Percentiles rank a stretch among this genome's conserved stretches.
Evolutionary conservation across 2,329 filamentous ascomycete genomes (phyloP).

Genomic region (Clarireedia monteithiana): DNA sequence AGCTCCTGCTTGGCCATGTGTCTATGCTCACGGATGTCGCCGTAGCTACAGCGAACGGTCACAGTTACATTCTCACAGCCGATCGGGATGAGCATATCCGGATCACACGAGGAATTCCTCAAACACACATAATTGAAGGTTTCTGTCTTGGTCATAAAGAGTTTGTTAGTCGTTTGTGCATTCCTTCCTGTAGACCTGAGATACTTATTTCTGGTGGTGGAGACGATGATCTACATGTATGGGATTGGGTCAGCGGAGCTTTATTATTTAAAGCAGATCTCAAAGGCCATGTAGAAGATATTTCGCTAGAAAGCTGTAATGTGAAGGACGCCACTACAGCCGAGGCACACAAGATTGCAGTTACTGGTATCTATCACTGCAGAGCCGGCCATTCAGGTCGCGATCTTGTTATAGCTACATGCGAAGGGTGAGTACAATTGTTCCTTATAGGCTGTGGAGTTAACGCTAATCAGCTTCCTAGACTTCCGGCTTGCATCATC

Average conservation of each 20-base stretch:
- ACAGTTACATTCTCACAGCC: constrained; percentile 56
- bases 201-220: constrained; percentile 80
- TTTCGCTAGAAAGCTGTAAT: constrained; percentile 14
- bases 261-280: constrained; percentile 49
- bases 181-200: constrained; percentile 48
- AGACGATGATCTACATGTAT: constrained; percentile 69
- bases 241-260: constrained; percentile 59
- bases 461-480: constrained; percentile 24
- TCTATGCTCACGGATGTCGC: constrained; percentile 81
- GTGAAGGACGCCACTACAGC: not conserved
- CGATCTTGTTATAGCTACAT: constrained; percentile 43
- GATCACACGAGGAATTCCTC: constrained; percentile 71
- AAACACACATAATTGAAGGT: constrained; percentile 79
- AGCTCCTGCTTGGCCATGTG: constrained; percentile 82
- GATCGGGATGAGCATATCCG: constrained; percentile 82
- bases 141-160: constrained; percentile 85
- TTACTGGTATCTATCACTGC: constrained; percentile 28
- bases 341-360: constrained; percentile 29
- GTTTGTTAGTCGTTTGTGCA: constrained; percentile 71
- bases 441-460: not conserved
- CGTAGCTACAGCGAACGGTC: constrained; percentile 44
- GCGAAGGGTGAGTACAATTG: constrained; percentile 44
- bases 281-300: constrained; percentile 38
- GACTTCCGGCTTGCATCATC: constrained; percentile 55
- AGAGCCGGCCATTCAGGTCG: constrained; percentile 26